Conservation (phyloP, 371 early-diverging fungal genomes). For the Apophysomyces ossiformis region DNA sequence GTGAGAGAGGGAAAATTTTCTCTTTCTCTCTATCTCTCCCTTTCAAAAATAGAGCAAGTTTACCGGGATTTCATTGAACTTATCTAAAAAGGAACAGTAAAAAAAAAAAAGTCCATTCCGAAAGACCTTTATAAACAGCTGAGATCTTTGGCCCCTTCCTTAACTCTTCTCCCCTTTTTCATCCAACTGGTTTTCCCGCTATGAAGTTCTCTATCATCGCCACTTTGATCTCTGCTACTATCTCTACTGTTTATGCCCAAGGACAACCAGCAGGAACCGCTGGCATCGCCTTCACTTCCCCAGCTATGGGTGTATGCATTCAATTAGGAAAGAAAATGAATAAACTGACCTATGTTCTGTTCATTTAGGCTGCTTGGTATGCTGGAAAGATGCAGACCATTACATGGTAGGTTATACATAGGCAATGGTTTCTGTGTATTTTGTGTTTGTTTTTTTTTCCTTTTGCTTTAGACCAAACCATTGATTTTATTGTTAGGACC, state of each 20-base stretch:
- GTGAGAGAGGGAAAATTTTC: not conserved
- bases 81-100: constrained; percentile 1
- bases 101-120: not conserved
- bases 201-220: constrained; percentile 22
- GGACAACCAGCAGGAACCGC: constrained; percentile 1
- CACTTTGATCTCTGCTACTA: constrained; percentile 13
- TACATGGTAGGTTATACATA: constrained; percentile 27
- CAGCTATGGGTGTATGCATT: constrained; percentile 17
- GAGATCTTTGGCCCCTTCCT: not conserved
- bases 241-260: constrained; percentile 16
- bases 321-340: not conserved
- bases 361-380: constrained; percentile 34
- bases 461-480: not conserved
- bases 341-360: not conserved
- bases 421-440: not conserved
- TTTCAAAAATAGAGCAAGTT: not conserved
- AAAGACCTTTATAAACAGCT: constrained; percentile 1
- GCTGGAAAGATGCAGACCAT: constrained; percentile 36
- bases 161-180: constrained; percentile 12
- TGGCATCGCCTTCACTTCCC: constrained; percentile 18
- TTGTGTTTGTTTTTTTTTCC: too few species aligned
- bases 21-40: not conserved
- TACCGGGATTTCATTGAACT: constrained; percentile 1
- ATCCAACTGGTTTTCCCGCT: not conserved
- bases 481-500: constrained; percentile 24